Base-by-base conservation (phyloP, 371 early-diverging fungal species). In the Sporodiniella umbellata region DNA sequence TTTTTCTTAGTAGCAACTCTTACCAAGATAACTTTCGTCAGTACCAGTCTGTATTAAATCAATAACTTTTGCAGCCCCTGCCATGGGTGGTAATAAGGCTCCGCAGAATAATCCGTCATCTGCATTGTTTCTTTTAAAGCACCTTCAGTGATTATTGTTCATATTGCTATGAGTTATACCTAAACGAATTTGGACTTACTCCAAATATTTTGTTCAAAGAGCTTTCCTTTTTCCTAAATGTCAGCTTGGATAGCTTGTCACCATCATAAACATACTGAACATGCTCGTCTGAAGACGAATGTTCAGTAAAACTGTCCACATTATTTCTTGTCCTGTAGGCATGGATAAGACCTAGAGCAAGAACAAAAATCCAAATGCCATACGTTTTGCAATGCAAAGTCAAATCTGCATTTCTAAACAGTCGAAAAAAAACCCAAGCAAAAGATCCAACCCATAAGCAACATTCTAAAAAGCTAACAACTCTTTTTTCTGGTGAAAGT, bases 71-170 rank as follows among this genome's bases (percentile, higher is more conserved):
- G 74, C 58, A 3, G 62, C 51, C 11, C 67, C 66, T 6, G 71
- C 72, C 59, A 77, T 73, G 2, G 74, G 74, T 21, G 72, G 23
- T 8, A 77, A 18, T 17, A 70, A 42, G 1, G 61, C 61, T 38
- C 74, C 74, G 33, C 73, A 77, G 12, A 71, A 42, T 28, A 68
- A 42, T 1, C 78, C 78, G 55, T 71, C 74, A 51, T 77, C 78
- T 12, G 74, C 78, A 37, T 67, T 64, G 2, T 56, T 53, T 57
- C 78, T 77, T 35, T 31, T 5, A 33, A 11, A 15, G 14, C 18
- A 18, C 17, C n/a, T 24, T 14, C 0, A 4, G 22, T n/a, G 4
- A 28, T 37, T 4, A 17, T 22, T 19, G 12, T 45, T 3, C n/a
- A n/a, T n/a, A n/a, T n/a, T n/a, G n/a, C n/a, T n/a, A n/a, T n/a